A percentile compares a stretch with the other conserved stretches of the same genome.
phyloP scores from a whole-genome alignment of 805 yeast species.

The Saturnispora kantuleensis region DNA sequence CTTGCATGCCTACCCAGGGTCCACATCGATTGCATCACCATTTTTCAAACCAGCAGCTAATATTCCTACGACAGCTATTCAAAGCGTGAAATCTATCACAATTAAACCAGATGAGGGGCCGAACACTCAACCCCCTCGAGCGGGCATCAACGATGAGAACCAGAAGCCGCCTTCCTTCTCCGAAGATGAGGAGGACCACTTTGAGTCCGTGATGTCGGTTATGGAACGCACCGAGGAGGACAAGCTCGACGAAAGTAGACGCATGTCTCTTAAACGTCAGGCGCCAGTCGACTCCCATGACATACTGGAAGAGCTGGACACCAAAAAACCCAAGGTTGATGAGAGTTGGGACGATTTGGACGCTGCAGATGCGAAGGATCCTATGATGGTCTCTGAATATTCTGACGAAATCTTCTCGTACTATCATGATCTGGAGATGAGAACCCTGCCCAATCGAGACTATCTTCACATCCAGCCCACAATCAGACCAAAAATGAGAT shows the following conservation, averaged over 20 bases:
- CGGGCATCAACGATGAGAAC: constrained; percentile 4
- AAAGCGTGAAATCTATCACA: constrained; percentile 8
- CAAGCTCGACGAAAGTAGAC: constrained; percentile 23
- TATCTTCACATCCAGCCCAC: constrained; percentile 56
- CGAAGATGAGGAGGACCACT: constrained; percentile 2
- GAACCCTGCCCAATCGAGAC: constrained; percentile 64
- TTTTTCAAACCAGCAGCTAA: constrained; percentile 21
- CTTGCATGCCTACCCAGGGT: constrained; percentile 31
- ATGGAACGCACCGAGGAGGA: constrained; percentile 21
- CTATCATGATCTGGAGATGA: constrained; percentile 59
- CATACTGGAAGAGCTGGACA: constrained; percentile 19
- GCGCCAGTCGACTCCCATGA: constrained; percentile 43
- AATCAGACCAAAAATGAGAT: constrained; percentile 73
- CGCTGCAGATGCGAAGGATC: constrained; percentile 59
- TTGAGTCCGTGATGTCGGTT: constrained; percentile 7
- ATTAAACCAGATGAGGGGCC: constrained; percentile 18
- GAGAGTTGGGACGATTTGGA: constrained; percentile 62
- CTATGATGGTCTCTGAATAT: constrained; percentile 87
- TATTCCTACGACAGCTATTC: not conserved
- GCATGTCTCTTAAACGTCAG: constrained; percentile 36
- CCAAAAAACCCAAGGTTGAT: not conserved
- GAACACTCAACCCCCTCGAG: not conserved
- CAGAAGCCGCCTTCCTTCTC: not conserved
- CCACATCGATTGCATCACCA: constrained; percentile 22
- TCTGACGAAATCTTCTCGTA: constrained; percentile 79